Percentiles rank a stretch among this genome's conserved stretches.
These are phyloP conservation scores for Gryganskiella cystojenkinii DNA, from an alignment of 192 early-diverging fungal genomes.

Conservation along the genomic window DNA sequence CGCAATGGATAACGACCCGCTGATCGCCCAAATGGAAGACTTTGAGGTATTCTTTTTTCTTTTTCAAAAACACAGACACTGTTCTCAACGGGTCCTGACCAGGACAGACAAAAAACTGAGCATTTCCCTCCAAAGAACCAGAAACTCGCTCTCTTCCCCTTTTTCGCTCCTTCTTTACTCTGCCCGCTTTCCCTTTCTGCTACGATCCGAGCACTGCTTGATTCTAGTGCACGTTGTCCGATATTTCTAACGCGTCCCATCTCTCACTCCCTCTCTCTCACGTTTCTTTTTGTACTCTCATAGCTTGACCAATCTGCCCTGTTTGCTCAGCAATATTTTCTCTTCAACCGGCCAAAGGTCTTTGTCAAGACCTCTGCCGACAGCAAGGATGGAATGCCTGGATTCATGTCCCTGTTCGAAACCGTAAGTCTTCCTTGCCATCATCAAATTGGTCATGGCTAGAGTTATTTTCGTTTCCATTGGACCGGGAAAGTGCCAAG, in stretches of 20 bases:
- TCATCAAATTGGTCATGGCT: no score
- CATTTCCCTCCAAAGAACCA: no score
- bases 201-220: no score
- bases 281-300: not conserved
- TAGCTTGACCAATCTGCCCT: conserved; percentile 19
- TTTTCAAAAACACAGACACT: not conserved
- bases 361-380: conserved; percentile 74
- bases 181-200: no score
- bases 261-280: not conserved
- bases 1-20: conserved; percentile 31
- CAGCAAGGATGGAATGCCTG: conserved; percentile 71
- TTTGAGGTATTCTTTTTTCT: conserved; percentile 17
- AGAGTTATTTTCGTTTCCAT: no score
- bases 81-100: not conserved
- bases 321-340: conserved; percentile 47
- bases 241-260: not conserved
- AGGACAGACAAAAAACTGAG: no score
- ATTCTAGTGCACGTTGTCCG: not conserved
- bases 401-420: conserved; percentile 73
- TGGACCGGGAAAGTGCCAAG: not conserved
- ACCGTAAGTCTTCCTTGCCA: conserved; percentile 56
- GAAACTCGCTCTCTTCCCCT: no score
- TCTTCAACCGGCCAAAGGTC: conserved; percentile 78
- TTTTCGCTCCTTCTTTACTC: no score
- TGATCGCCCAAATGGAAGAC: conserved; percentile 50